phyloP scores from a whole-genome alignment of 768 basidiomycete species.

The Xerocomellus intermedius region DNA sequence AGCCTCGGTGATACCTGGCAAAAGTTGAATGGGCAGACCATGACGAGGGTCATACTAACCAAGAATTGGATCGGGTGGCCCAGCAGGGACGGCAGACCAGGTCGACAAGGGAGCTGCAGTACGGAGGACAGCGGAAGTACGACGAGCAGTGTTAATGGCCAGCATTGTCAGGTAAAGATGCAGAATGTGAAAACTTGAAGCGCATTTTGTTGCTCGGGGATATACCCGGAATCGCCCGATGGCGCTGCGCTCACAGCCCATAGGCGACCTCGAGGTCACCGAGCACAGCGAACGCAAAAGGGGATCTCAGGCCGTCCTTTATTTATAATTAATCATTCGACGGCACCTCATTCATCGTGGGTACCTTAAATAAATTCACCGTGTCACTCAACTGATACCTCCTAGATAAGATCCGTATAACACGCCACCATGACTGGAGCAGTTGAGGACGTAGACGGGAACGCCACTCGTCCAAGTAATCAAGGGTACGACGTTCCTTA shows the following conservation, averaged over 20 bases:
- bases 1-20: slow-evolving; percentile 84
- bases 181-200: neutral
- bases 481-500: slow-evolving; percentile 4
- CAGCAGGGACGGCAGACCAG: slow-evolving; percentile 82
- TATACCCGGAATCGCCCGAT: slow-evolving; percentile 19
- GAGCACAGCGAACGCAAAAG: neutral
- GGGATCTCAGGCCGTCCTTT: neutral
- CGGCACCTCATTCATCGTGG: too few species aligned
- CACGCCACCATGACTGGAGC: slow-evolving; percentile 17
- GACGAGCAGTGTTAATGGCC: slow-evolving; percentile 48
- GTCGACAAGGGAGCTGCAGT: slow-evolving; percentile 53
- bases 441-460: neutral
- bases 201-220: neutral
- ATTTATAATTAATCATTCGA: slow-evolving; percentile 1
- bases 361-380: slow-evolving; percentile 16
- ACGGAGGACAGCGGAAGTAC: slow-evolving; percentile 41
- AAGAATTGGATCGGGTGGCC: slow-evolving; percentile 91
- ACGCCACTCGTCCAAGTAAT: neutral
- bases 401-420: slow-evolving; percentile 22
- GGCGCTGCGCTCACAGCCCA: neutral
- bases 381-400: neutral
- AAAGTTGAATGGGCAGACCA: slow-evolving; percentile 6
- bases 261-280: neutral
- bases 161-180: slow-evolving; percentile 31
- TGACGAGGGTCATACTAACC: slow-evolving; percentile 45